Conservation (phyloP, 2,329 filamentous ascomycete genomes). For the Metarhizium guizhouense region DNA sequence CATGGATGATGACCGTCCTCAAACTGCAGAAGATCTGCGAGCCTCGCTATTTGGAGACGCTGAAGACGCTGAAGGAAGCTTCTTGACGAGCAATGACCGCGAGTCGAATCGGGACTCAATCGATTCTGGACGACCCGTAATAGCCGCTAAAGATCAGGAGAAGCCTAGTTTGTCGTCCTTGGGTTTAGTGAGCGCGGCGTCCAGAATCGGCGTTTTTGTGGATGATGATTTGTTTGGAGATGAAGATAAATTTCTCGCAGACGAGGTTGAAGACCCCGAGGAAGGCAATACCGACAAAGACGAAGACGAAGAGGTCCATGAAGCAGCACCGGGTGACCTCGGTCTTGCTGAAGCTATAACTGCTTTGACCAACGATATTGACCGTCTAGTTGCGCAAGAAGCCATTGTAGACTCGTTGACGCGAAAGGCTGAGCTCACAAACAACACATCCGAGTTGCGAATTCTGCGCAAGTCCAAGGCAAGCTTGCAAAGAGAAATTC, state of each 20-base stretch:
- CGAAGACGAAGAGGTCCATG: slow-evolving; percentile 75
- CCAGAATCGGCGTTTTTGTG: slow-evolving; percentile 83
- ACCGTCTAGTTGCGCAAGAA: slow-evolving; percentile 79
- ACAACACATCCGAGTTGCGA: slow-evolving; percentile 86
- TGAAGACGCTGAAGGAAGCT: slow-evolving; percentile 33
- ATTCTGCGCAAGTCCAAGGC: slow-evolving; percentile 91
- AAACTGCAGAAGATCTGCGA: slow-evolving; percentile 55
- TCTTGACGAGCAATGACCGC: slow-evolving; percentile 45
- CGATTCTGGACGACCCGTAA: slow-evolving; percentile 33
- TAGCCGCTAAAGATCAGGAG: slow-evolving; percentile 36
- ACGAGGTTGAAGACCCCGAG: slow-evolving; percentile 70
- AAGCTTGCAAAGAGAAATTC: slow-evolving; percentile 84
- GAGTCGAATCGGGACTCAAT: slow-evolving; percentile 54
- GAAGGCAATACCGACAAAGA: slow-evolving; percentile 42
- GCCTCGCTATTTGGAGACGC: slow-evolving; percentile 51
- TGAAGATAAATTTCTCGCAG: slow-evolving; percentile 74
- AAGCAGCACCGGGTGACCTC: slow-evolving; percentile 89
- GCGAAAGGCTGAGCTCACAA: slow-evolving; percentile 90
- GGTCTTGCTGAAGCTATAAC: slow-evolving; percentile 90
- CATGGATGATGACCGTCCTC: slow-evolving; percentile 65
- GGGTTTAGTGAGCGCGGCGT: slow-evolving; percentile 79
- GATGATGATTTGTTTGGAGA: slow-evolving; percentile 91
- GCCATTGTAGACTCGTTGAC: slow-evolving; percentile 86
- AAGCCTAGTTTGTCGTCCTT: slow-evolving; percentile 87
- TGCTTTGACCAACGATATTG: slow-evolving; percentile 79